Conservation (phyloP, 257 asterid genomes). For the Solanum commersonii region DNA sequence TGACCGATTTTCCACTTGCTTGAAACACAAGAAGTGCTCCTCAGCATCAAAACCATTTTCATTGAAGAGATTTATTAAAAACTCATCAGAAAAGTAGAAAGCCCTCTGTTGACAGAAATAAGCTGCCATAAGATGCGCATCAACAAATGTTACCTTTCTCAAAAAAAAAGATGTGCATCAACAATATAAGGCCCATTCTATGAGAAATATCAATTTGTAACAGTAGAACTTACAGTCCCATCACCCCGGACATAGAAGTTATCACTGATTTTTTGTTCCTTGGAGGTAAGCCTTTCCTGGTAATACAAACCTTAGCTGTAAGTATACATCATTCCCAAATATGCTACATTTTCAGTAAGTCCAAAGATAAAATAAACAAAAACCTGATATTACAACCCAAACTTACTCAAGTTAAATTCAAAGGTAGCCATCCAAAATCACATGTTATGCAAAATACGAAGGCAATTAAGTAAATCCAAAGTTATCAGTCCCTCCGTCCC, state of each 20-base stretch:
- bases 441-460: background rate
- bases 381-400: background rate
- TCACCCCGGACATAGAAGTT: conserved; percentile 97
- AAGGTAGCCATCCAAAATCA: background rate
- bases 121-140: conserved; percentile 8
- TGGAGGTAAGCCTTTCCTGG: conserved; percentile 81
- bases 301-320: background rate
- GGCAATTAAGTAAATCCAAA: background rate
- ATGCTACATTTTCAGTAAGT: background rate
- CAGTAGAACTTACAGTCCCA: conserved; percentile 74
- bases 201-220: conserved; percentile 3
- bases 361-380: background rate
- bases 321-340: background rate
- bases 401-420: background rate
- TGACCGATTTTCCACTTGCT: conserved; percentile 90
- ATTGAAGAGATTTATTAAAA: conserved; percentile 50
- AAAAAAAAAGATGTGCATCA: conserved; percentile 12
- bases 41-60: conserved; percentile 61
- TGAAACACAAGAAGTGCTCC: conserved; percentile 83
- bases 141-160: too few relatives aligned
- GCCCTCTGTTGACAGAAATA: conserved; percentile 59
- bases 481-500: background rate
- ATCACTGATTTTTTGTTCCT: conserved; percentile 90
- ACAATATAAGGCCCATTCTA: background rate
- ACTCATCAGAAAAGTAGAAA: conserved; percentile 88